A percentile compares a stretch with the other conserved stretches of the same genome.
Conservation (phyloP, 805 yeast species). For the Metschnikowia vanudenii region DNA sequence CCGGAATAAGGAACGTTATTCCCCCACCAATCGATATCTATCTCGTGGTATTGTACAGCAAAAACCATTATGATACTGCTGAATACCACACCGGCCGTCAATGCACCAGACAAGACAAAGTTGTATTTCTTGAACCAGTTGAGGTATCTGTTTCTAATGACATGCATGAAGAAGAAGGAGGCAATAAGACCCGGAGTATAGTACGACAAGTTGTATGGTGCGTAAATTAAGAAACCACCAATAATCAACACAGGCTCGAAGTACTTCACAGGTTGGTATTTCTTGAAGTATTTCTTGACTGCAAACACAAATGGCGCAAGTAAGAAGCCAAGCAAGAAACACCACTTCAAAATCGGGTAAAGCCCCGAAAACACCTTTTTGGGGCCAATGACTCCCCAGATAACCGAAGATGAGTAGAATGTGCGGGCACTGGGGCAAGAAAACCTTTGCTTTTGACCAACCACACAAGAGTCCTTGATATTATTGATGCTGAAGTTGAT, state of each 20-base stretch:
- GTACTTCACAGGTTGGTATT: constrained; percentile 39
- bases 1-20: constrained; percentile 40
- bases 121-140: constrained; percentile 46
- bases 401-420: constrained; percentile 42
- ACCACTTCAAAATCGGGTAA: constrained; percentile 15
- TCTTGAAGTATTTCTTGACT: constrained; percentile 35
- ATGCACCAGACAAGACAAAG: constrained; percentile 44
- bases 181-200: constrained; percentile 38
- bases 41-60: constrained; percentile 23
- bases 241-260: constrained; percentile 41
- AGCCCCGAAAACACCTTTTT: constrained; percentile 16
- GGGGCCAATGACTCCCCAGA: constrained; percentile 44
- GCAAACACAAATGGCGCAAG: constrained; percentile 36
- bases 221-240: constrained; percentile 62
- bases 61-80: constrained; percentile 39
- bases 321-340: constrained; percentile 40
- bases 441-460: constrained; percentile 28
- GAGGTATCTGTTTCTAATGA: constrained; percentile 38
- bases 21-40: constrained; percentile 64
- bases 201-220: constrained; percentile 65
- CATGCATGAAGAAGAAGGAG: constrained; percentile 35
- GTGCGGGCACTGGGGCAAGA: constrained; percentile 42
- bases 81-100: constrained; percentile 45
- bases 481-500: constrained; percentile 41
- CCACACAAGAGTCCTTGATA: constrained; percentile 34